phyloP scores from a whole-genome alignment of 345 rosid species.

The Brassica carinata region DNA sequence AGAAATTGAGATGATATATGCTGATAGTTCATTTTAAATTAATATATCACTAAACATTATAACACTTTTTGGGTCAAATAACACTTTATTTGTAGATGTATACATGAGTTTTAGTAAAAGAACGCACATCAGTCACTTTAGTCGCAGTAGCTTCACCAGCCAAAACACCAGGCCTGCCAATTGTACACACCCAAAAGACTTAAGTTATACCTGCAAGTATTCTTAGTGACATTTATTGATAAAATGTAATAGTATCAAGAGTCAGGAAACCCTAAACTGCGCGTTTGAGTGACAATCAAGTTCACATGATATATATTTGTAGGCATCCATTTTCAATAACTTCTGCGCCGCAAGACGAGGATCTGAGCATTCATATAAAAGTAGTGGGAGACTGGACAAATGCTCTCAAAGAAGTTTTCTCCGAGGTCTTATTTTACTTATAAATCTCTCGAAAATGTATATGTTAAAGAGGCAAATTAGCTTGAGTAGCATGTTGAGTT shows the following conservation, averaged over 20 bases:
- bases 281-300: neutral
- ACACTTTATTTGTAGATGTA: no score
- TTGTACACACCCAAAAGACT: no score
- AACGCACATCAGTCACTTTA: no score
- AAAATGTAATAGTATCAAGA: neutral
- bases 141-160: no score
- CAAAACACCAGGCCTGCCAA: no score
- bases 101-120: no score
- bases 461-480: neutral
- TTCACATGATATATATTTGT: conserved; percentile 38
- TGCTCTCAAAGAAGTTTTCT: conserved; percentile 65
- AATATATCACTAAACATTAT: no score
- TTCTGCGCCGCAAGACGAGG: conserved; percentile 82
- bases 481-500: neutral
- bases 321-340: conserved; percentile 97
- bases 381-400: conserved; percentile 84
- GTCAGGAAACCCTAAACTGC: conserved; percentile 7
- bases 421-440: conserved; percentile 46
- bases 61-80: no score
- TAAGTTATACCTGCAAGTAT: no score
- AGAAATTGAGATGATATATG: no score
- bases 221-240: no score
- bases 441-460: neutral
- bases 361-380: conserved; percentile 80
- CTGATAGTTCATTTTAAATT: no score